phyloP scores from a whole-genome alignment of 331 rosid species.

The Telfairia occidentalis region DNA sequence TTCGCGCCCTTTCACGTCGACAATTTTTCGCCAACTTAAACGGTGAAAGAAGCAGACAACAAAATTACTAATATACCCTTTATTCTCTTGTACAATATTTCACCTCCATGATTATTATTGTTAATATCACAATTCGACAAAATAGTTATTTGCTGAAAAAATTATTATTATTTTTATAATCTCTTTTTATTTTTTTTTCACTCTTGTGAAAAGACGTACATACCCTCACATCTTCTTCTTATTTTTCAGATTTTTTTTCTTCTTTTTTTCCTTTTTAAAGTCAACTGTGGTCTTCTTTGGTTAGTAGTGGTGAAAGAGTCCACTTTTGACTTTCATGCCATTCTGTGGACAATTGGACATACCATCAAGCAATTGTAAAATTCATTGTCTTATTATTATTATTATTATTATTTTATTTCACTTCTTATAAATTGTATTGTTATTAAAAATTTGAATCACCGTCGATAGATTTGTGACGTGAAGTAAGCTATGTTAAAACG shows the following conservation, averaged over 20 bases:
- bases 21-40: constrained; percentile 7
- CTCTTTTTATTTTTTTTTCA: background rate
- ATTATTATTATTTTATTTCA: no score
- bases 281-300: background rate
- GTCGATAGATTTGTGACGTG: background rate
- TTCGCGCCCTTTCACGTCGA: constrained; percentile 16
- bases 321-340: background rate
- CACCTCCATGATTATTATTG: background rate
- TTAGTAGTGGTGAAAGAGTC: background rate
- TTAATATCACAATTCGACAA: background rate
- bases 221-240: background rate
- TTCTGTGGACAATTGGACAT: background rate
- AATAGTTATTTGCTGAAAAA: background rate
- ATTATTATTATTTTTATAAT: no score
- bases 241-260: background rate
- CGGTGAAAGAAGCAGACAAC: background rate
- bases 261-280: background rate
- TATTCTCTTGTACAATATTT: background rate
- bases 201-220: background rate
- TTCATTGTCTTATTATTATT: background rate
- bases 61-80: background rate
- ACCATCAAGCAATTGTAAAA: no score
- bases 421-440: background rate
- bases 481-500: background rate
- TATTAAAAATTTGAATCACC: no score